Evolutionary conservation across 352 stramenopile genomes (phyloP).

Genomic region (Blastocystis sp.): DNA sequence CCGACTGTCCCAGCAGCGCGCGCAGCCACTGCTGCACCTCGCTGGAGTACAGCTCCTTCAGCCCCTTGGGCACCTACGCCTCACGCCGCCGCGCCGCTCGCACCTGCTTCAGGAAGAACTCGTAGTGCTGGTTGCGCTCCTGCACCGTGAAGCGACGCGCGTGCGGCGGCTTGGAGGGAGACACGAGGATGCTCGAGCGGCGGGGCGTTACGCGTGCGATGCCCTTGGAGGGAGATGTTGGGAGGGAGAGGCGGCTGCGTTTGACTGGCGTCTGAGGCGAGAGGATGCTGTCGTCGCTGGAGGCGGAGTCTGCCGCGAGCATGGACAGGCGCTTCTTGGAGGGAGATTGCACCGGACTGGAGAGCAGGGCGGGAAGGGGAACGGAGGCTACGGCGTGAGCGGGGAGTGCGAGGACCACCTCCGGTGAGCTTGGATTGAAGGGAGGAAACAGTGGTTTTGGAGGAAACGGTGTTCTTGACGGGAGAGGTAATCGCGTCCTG

Average conservation of each 20-base stretch:
- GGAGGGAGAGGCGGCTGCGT: not conserved
- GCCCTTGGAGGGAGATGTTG: not conserved
- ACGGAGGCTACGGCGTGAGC: not conserved
- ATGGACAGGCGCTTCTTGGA: not conserved
- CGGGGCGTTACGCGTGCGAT: not conserved
- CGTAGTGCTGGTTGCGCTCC: not conserved
- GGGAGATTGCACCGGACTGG: not conserved
- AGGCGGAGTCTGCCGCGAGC: not conserved
- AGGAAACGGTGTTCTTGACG: too few species aligned
- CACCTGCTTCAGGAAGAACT: slow-evolving; percentile 40
- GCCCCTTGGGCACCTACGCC: not conserved
- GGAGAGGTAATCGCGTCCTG: not conserved
- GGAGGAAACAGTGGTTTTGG: not conserved
- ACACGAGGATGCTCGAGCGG: not conserved
- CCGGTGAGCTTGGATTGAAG: slow-evolving; percentile 35
- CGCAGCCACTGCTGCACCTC: slow-evolving; percentile 12
- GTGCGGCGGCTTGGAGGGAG: slow-evolving; percentile 5
- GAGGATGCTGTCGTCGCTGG: not conserved
- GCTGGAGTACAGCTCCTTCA: not conserved
- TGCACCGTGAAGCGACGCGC: not conserved
- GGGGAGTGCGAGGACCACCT: not conserved
- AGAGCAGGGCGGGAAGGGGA: not conserved
- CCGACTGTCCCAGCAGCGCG: not conserved
- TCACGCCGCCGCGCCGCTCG: not conserved
- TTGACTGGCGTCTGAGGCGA: slow-evolving; percentile 4